phyloP scores from a whole-genome alignment of 768 basidiomycete species.

The Epithele typhae region DNA sequence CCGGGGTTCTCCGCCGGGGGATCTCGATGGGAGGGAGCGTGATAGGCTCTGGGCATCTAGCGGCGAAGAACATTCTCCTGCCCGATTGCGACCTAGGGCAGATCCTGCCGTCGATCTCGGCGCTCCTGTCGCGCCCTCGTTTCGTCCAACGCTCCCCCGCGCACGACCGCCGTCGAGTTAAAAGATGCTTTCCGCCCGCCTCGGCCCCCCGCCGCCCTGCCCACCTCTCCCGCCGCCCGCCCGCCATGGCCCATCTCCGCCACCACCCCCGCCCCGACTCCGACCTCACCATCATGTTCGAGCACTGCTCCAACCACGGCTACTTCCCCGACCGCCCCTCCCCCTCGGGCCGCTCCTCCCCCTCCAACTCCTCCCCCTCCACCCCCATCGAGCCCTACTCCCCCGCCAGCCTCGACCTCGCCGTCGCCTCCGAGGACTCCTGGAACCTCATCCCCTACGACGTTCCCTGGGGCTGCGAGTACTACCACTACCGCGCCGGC shows the following conservation, averaged over 20 bases:
- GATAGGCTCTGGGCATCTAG: constrained; percentile 3
- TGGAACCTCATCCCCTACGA: constrained; percentile 38
- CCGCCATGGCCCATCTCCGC: not conserved
- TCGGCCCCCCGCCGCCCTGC: not conserved
- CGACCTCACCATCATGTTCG: constrained; percentile 13
- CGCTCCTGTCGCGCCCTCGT: not conserved
- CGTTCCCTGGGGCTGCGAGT: constrained; percentile 34
- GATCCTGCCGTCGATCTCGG: not conserved
- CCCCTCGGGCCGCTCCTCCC: constrained; percentile 5
- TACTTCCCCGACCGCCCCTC: not conserved
- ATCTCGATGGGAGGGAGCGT: not conserved
- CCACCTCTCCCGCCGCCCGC: not conserved
- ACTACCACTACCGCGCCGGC: constrained; percentile 29
- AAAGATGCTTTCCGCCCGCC: not conserved
- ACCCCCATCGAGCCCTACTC: constrained; percentile 4
- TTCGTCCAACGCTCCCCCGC: not conserved
- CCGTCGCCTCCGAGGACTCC: constrained; percentile 16
- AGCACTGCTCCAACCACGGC: constrained; percentile 4
- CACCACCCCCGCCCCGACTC: not conserved
- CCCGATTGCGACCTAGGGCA: not conserved
- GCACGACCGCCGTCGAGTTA: not conserved
- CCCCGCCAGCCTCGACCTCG: not conserved
- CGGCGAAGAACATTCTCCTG: constrained; percentile 1
- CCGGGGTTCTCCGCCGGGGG: too few relatives aligned
- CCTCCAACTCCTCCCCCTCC: constrained; percentile 3